Percentiles rank a stretch among this genome's conserved stretches.
These are phyloP conservation scores for Talaromyces verruculosus DNA, from an alignment of 2,329 filamentous ascomycete genomes.

Conservation along the genomic window DNA sequence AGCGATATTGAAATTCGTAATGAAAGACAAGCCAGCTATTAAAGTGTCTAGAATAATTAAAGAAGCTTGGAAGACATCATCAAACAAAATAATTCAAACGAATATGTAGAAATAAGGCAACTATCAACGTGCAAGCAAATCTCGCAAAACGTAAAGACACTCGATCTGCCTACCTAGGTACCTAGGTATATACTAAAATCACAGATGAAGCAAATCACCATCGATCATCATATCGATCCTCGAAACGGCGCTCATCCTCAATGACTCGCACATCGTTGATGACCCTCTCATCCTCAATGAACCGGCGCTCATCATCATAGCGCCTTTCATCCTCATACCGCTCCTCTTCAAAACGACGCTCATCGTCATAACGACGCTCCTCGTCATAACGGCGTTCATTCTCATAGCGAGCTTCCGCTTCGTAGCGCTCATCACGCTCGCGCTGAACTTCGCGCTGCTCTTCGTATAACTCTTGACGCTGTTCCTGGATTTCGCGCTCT, in stretches of 20 bases:
- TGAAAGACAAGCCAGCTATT: not conserved
- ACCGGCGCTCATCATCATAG: not conserved
- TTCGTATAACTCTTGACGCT: conserved; percentile 15
- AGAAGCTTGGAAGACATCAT: not conserved
- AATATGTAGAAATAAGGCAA: not conserved
- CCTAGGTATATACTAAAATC: not conserved
- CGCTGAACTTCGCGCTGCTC: conserved; percentile 13
- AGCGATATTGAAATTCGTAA: not conserved
- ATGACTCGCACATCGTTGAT: not conserved
- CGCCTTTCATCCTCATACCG: not conserved
- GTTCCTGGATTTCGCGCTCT: conserved; percentile 2
- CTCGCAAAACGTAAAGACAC: not conserved
- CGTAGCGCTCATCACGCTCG: conserved; percentile 13
- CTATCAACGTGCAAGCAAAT: not conserved
- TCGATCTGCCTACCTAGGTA: not conserved
- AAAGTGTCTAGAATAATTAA: not conserved
- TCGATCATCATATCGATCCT: conserved; percentile 13
- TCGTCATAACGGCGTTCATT: conserved; percentile 18
- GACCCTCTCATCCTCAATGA: not conserved
- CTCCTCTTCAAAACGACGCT: conserved; percentile 5
- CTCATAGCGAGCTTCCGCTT: conserved; percentile 2
- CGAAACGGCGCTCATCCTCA: not conserved
- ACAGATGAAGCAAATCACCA: conserved; percentile 9
- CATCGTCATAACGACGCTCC: conserved; percentile 10
- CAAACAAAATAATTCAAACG: not conserved